Percentiles rank a stretch among this genome's conserved stretches.
These are phyloP conservation scores for Candida ortonii DNA, from an alignment of 805 yeast species.

Conservation along the genomic window DNA sequence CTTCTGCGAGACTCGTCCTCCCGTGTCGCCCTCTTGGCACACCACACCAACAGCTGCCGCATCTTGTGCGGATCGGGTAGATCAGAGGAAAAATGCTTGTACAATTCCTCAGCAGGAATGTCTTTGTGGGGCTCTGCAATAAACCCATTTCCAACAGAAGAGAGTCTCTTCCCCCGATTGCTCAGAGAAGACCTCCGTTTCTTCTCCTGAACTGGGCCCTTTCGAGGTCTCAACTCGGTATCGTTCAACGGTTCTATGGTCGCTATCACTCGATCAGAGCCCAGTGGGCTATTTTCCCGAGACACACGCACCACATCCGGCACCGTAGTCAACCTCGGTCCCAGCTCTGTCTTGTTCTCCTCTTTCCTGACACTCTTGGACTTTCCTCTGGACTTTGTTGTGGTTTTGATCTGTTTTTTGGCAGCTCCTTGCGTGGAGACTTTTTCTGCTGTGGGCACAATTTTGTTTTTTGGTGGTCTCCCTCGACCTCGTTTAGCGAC, in stretches of 20 bases:
- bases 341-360: too few relatives aligned
- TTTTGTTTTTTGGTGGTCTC: not conserved
- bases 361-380: too few relatives aligned
- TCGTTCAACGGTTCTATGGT: slow-evolving; percentile 8
- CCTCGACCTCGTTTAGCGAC: slow-evolving; percentile 1
- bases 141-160: slow-evolving; percentile 73
- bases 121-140: slow-evolving; percentile 64
- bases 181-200: slow-evolving; percentile 49
- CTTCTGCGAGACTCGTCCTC: slow-evolving; percentile 21
- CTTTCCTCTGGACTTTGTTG: too few relatives aligned
- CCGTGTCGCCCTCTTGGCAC: slow-evolving; percentile 48
- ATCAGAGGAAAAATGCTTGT: slow-evolving; percentile 57
- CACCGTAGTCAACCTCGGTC: too few relatives aligned
- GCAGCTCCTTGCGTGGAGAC: too few relatives aligned
- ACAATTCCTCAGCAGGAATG: slow-evolving; percentile 51
- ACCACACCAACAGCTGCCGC: slow-evolving; percentile 70
- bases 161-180: slow-evolving; percentile 67
- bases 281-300: too few relatives aligned
- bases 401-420: too few relatives aligned
- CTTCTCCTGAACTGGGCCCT: slow-evolving; percentile 5
- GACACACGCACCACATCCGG: too few relatives aligned
- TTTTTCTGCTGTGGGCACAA: too few relatives aligned
- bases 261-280: too few relatives aligned
- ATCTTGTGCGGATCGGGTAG: slow-evolving; percentile 72
- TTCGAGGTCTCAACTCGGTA: too few relatives aligned